A percentile compares a stretch with the other conserved stretches of the same genome.
phyloP scores from a whole-genome alignment of 441 rosid genomes.

The Sinapis alba region DNA sequence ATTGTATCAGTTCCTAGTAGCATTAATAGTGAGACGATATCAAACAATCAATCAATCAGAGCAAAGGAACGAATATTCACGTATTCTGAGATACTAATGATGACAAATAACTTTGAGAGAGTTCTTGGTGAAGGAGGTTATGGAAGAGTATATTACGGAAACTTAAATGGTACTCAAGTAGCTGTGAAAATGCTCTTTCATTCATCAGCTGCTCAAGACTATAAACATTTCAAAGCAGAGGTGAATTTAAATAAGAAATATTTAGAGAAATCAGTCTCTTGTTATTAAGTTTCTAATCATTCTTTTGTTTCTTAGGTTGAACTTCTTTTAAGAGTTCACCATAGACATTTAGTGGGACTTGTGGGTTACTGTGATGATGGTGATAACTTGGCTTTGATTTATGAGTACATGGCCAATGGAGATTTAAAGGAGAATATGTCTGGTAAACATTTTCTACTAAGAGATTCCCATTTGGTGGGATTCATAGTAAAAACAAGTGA shows the following conservation, averaged over 20 bases:
- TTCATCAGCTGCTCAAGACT: conserved; percentile 51
- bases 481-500: not conserved
- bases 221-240: conserved; percentile 50
- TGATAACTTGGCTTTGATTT: conserved; percentile 45
- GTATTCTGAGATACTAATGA: not conserved
- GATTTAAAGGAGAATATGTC: conserved; percentile 42
- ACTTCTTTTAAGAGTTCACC: conserved; percentile 48
- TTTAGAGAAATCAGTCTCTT: not conserved
- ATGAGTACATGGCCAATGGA: conserved; percentile 59
- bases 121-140: conserved; percentile 44
- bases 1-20: not conserved
- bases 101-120: conserved; percentile 42
- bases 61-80: not conserved
- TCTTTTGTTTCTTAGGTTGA: conserved; percentile 28
- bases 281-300: not conserved
- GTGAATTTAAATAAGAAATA: conserved; percentile 18
- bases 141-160: conserved; percentile 49
- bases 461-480: not conserved
- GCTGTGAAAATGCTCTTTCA: conserved; percentile 55
- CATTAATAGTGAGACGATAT: not conserved
- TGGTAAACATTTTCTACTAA: conserved; percentile 30
- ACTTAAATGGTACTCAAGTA: conserved; percentile 33
- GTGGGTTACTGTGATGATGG: conserved; percentile 54
- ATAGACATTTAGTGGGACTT: conserved; percentile 47
- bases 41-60: not conserved